A percentile compares a stretch with the other conserved stretches of the same genome.
Evolutionary conservation across 495 filamentous ascomycete genomes (phyloP).

Genomic region (Tuber magnatum): DNA sequence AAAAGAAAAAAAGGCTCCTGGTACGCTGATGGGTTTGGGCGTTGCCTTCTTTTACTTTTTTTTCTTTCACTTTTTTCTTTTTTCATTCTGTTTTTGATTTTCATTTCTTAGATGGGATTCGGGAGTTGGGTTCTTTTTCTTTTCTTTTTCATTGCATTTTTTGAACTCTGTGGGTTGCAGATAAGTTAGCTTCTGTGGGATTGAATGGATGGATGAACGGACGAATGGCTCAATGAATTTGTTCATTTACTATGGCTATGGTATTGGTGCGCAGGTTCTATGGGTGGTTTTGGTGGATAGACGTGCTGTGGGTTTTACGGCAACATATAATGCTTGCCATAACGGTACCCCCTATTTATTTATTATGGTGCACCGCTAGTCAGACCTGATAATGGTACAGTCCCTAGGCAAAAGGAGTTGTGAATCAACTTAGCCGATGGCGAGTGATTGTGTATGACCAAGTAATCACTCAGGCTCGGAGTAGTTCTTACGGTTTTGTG

Average conservation of each 20-base stretch:
- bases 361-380: background rate
- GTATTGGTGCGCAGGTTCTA: background rate
- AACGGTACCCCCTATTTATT: no score
- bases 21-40: background rate
- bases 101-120: conserved; percentile 1
- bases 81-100: background rate
- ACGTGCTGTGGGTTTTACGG: background rate
- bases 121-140: background rate
- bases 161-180: background rate
- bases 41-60: background rate
- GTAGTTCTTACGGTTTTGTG: no score
- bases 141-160: background rate
- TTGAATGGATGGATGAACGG: background rate
- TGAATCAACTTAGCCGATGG: no score
- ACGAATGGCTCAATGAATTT: background rate
- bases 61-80: background rate
- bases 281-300: background rate
- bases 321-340: background rate
- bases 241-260: background rate
- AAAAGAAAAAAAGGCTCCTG: background rate
- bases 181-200: background rate
- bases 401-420: no score
- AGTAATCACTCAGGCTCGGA: no score
- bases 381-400: background rate
- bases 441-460: no score